These are phyloP conservation scores for Sutorius eximius DNA, from an alignment of 1,284 basidiomycete species.

Conservation along the genomic window DNA sequence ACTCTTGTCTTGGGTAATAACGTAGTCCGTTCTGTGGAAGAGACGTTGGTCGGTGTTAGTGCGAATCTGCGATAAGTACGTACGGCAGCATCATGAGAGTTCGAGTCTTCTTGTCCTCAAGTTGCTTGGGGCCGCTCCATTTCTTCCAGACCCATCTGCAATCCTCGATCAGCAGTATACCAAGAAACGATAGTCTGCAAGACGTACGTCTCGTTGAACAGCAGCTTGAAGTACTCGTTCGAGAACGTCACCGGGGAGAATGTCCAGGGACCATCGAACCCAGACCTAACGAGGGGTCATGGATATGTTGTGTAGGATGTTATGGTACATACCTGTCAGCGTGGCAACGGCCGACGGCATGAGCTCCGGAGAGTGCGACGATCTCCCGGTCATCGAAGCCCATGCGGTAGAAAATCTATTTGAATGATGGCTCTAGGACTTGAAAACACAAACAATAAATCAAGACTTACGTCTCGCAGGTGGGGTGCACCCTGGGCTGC, in stretches of 20 bases:
- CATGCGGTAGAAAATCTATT: conserved; percentile 89
- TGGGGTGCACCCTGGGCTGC: conserved; percentile 84
- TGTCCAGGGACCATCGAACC: conserved; percentile 90
- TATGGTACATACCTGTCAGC: conserved; percentile 51
- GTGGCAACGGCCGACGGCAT: conserved; percentile 96
- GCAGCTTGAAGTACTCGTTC: conserved; percentile 89
- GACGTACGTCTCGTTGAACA: conserved; percentile 82
- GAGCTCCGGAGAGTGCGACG: conserved; percentile 91
- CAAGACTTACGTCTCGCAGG: conserved; percentile 64
- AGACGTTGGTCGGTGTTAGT: conserved; percentile 1
- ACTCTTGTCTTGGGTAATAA: conserved; percentile 80
- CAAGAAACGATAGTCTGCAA: background rate
- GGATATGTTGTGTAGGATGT: background rate
- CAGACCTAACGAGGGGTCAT: conserved; percentile 55
- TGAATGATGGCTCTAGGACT: background rate
- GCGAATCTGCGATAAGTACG: conserved; percentile 29
- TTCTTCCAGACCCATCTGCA: conserved; percentile 77
- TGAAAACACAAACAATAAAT: background rate
- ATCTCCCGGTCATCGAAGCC: conserved; percentile 98
- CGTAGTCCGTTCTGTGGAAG: conserved; percentile 70
- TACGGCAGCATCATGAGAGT: conserved; percentile 95
- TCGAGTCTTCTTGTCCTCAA: conserved; percentile 88
- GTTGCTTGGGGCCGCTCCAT: conserved; percentile 93
- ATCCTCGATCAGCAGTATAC: background rate
- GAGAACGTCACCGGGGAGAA: conserved; percentile 86